Percentiles rank a stretch among this genome's conserved stretches.
Evolutionary conservation across 495 filamentous ascomycete species (phyloP).

Genomic region (Xylaria sp.): DNA sequence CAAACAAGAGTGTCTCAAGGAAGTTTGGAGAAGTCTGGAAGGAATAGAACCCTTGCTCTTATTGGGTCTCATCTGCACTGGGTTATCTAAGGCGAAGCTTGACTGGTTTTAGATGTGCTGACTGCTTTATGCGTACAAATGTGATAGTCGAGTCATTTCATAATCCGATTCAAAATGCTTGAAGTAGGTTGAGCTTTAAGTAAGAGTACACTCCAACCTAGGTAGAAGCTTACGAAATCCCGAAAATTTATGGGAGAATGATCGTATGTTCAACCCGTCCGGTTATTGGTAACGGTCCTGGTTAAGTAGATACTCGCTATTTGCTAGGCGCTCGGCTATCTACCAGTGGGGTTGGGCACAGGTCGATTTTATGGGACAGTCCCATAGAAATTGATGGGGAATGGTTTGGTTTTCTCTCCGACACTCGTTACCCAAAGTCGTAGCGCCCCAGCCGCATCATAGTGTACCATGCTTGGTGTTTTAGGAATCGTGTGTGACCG

Average conservation of each 20-base stretch:
- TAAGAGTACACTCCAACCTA: not conserved
- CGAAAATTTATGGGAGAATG: not conserved
- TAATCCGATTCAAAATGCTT: not conserved
- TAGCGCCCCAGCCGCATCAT: conserved; percentile 16
- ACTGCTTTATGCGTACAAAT: not conserved
- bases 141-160: not conserved
- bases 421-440: not conserved
- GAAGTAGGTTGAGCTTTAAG: not conserved
- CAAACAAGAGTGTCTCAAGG: not conserved
- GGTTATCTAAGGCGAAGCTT: conserved; percentile 6
- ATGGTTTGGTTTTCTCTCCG: not conserved
- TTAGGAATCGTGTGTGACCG: not conserved
- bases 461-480: conserved; percentile 12
- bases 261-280: not conserved
- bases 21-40: conserved; percentile 4
- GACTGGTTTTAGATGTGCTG: not conserved
- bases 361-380: not conserved
- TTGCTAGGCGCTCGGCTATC: not conserved
- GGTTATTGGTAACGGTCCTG: not conserved
- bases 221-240: not conserved
- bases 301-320: too few species aligned
- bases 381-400: not conserved
- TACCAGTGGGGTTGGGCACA: not conserved
- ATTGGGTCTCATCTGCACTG: conserved; percentile 7
- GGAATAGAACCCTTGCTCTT: not conserved